A percentile compares a stretch with the other conserved stretches of the same genome.
These are phyloP conservation scores for Vitis riparia DNA, from an alignment of 164 flowering plant genomes.

Conservation along the genomic window DNA sequence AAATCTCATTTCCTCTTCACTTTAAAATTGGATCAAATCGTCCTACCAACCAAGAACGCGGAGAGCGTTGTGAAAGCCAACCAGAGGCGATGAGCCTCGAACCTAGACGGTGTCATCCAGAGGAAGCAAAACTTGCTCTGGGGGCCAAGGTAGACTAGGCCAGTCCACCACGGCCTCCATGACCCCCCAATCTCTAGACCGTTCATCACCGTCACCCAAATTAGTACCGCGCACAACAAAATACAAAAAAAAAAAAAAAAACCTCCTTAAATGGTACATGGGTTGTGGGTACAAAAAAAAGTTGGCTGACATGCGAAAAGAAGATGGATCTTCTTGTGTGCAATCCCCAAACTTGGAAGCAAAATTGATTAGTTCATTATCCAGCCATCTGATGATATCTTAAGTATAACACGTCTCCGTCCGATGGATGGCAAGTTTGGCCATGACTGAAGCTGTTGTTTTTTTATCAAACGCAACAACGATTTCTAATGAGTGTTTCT, in stretches of 20 bases:
- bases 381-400: too few relatives aligned
- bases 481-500: too few relatives aligned
- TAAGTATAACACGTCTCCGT: too few relatives aligned
- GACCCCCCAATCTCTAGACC: slow-evolving; percentile 96
- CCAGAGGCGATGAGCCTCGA: slow-evolving; percentile 83
- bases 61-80: slow-evolving; percentile 77
- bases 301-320: too few relatives aligned
- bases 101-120: slow-evolving; percentile 78
- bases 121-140: slow-evolving; percentile 31
- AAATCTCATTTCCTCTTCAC: slow-evolving; percentile 18
- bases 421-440: too few relatives aligned
- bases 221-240: slow-evolving; percentile 88
- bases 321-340: too few relatives aligned
- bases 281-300: too few relatives aligned
- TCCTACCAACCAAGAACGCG: slow-evolving; percentile 63
- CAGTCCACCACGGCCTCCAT: slow-evolving; percentile 93
- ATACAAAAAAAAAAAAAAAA: slow-evolving; percentile 22
- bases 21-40: slow-evolving; percentile 51
- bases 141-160: slow-evolving; percentile 61
- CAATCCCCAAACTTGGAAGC: too few relatives aligned
- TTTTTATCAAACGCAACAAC: too few relatives aligned
- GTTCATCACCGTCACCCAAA: slow-evolving; percentile 95
- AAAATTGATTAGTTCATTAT: too few relatives aligned
- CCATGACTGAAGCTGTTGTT: too few relatives aligned
- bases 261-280: too few relatives aligned